These are phyloP conservation scores for Camellia sinensis DNA, from an alignment of 148 eudicot genomes.

Conservation along the genomic window DNA sequence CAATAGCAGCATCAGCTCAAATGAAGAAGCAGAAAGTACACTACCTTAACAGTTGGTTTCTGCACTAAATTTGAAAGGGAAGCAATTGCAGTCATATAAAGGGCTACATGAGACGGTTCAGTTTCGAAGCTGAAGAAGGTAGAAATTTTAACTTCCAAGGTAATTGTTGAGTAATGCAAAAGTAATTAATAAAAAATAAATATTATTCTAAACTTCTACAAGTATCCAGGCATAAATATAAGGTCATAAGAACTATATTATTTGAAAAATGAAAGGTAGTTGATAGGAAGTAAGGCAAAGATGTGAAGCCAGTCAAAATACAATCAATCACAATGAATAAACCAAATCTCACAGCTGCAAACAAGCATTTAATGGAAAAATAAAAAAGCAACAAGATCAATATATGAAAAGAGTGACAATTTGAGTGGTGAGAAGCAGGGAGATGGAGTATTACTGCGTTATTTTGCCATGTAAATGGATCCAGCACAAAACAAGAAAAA, in stretches of 20 bases:
- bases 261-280: not conserved
- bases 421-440: not conserved
- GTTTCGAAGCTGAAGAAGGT: constrained; percentile 63
- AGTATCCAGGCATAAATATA: not conserved
- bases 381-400: not conserved
- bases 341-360: not conserved
- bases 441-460: too few relatives aligned
- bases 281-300: not conserved
- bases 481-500: not conserved
- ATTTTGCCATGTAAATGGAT: not conserved
- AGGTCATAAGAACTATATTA: not conserved
- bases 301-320: not conserved
- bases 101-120: constrained; percentile 70
- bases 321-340: not conserved
- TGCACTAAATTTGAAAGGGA: constrained; percentile 68
- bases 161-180: not conserved
- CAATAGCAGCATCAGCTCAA: not conserved
- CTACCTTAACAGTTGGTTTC: constrained; percentile 74
- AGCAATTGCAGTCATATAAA: constrained; percentile 83
- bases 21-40: constrained; percentile 4
- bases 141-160: constrained; percentile 5
- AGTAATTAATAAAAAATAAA: not conserved
- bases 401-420: not conserved
- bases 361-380: not conserved
- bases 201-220: not conserved